Percentiles rank a stretch among this genome's conserved stretches.
phyloP scores from a whole-genome alignment of 2,329 filamentous ascomycete genomes.

The Amauroascus verrucosus region DNA sequence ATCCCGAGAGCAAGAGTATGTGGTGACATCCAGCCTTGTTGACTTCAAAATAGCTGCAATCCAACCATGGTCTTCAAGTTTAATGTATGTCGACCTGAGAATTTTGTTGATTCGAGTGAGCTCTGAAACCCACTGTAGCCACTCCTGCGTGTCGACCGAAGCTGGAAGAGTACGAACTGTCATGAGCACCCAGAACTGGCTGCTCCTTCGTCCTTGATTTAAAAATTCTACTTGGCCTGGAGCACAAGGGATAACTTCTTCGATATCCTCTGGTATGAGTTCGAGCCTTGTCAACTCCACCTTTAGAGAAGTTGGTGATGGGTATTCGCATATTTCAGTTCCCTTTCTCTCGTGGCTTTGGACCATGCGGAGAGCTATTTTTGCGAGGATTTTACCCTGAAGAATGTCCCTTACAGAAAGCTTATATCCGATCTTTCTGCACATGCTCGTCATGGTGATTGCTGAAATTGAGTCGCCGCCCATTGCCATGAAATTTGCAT shows the following conservation, averaged over 20 bases:
- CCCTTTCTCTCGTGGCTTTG: not conserved
- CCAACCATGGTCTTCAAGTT: slow-evolving; percentile 41
- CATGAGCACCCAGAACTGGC: slow-evolving; percentile 48
- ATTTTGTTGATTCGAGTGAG: not conserved
- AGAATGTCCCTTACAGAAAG: not conserved
- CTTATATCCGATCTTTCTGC: not conserved
- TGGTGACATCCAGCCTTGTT: slow-evolving; percentile 13
- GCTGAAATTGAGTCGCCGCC: slow-evolving; percentile 15
- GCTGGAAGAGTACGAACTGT: slow-evolving; percentile 61
- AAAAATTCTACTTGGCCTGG: slow-evolving; percentile 18
- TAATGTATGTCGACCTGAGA: not conserved
- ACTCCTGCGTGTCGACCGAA: slow-evolving; percentile 37
- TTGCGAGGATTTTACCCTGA: not conserved
- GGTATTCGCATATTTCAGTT: not conserved
- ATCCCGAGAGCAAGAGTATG: slow-evolving; percentile 16
- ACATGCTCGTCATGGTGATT: slow-evolving; percentile 8
- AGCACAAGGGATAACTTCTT: slow-evolving; percentile 17
- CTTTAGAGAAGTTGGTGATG: not conserved
- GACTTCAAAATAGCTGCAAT: slow-evolving; percentile 57
- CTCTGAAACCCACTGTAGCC: not conserved
- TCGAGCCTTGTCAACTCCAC: not conserved
- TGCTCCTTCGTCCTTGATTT: slow-evolving; percentile 31
- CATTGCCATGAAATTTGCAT: slow-evolving; percentile 10
- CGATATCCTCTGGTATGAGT: slow-evolving; percentile 6
- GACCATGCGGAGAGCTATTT: not conserved